A percentile compares a stretch with the other conserved stretches of the same genome.
These are phyloP conservation scores for Botrytis porri DNA, from an alignment of 2,329 filamentous ascomycete species.

Conservation along the genomic window DNA sequence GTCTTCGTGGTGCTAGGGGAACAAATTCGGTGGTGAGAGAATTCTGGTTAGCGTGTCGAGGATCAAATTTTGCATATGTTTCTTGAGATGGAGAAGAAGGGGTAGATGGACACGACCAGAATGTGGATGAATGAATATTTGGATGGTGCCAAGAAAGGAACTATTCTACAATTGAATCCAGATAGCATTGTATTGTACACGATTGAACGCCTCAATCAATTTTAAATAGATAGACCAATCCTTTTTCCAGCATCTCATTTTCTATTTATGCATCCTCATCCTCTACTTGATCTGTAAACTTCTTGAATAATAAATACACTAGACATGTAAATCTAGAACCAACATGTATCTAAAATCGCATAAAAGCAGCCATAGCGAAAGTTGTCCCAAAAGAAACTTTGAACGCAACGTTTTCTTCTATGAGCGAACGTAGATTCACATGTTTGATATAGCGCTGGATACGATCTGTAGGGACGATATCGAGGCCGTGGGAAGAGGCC, in stretches of 20 bases:
- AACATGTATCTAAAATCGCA: conserved; percentile 47
- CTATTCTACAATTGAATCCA: neutral
- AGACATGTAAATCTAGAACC: neutral
- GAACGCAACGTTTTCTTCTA: conserved; percentile 41
- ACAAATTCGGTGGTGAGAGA: conserved; percentile 68
- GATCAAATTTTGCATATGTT: conserved; percentile 58
- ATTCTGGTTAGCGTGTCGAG: conserved; percentile 68
- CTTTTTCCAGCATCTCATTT: conserved; percentile 45
- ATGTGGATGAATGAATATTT: neutral
- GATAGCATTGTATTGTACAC: neutral
- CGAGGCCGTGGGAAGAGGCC: conserved; percentile 50
- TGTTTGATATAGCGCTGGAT: conserved; percentile 50
- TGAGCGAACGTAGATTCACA: conserved; percentile 45
- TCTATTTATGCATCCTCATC: conserved; percentile 50
- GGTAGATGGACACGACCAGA: neutral
- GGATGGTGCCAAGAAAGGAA: neutral
- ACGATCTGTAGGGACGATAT: conserved; percentile 40
- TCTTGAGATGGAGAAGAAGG: conserved; percentile 38
- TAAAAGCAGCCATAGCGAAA: conserved; percentile 67
- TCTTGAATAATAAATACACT: neutral
- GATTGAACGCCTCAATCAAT: neutral
- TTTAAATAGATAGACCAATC: neutral
- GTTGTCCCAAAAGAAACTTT: conserved; percentile 63
- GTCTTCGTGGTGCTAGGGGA: conserved; percentile 59
- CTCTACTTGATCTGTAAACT: neutral